A percentile compares a stretch with the other conserved stretches of the same genome.
Conservation (phyloP, 2,329 filamentous ascomycete species). For the Drechslerella dactyloides region DNA sequence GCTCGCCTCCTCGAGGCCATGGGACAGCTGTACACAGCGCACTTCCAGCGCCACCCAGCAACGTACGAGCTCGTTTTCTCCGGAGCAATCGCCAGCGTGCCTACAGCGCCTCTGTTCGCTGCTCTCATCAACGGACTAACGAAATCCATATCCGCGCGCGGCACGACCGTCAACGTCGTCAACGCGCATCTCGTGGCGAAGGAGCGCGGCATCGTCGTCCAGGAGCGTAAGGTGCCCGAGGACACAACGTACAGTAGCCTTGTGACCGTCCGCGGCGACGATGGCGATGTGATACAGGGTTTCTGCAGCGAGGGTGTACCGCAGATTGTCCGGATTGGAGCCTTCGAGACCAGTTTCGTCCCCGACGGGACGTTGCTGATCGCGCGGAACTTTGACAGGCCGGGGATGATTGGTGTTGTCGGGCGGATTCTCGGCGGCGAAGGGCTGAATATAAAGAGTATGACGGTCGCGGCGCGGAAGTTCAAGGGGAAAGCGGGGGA, state of each 20-base stretch:
- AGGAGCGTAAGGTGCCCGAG: slow-evolving; percentile 71
- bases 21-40: slow-evolving; percentile 78
- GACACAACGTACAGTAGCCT: slow-evolving; percentile 71
- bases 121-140: slow-evolving; percentile 79
- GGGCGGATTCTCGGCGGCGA: slow-evolving; percentile 72
- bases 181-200: slow-evolving; percentile 77
- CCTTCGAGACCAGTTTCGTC: slow-evolving; percentile 75
- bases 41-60: slow-evolving; percentile 63
- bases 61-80: slow-evolving; percentile 77
- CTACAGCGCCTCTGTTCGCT: slow-evolving; percentile 79
- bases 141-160: slow-evolving; percentile 71
- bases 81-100: slow-evolving; percentile 73
- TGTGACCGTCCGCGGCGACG: slow-evolving; percentile 70
- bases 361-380: slow-evolving; percentile 78
- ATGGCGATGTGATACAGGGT: slow-evolving; percentile 66
- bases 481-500: slow-evolving; percentile 55
- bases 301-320: slow-evolving; percentile 70
- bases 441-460: slow-evolving; percentile 79
- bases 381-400: slow-evolving; percentile 79
- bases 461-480: slow-evolving; percentile 68
- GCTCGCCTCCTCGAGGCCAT: slow-evolving; percentile 79
- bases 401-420: slow-evolving; percentile 81
- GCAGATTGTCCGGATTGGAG: slow-evolving; percentile 75
- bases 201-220: slow-evolving; percentile 78
- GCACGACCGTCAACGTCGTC: slow-evolving; percentile 78